phyloP scores from a whole-genome alignment of 106 monocot genomes.

The Dendrobium officinale region DNA sequence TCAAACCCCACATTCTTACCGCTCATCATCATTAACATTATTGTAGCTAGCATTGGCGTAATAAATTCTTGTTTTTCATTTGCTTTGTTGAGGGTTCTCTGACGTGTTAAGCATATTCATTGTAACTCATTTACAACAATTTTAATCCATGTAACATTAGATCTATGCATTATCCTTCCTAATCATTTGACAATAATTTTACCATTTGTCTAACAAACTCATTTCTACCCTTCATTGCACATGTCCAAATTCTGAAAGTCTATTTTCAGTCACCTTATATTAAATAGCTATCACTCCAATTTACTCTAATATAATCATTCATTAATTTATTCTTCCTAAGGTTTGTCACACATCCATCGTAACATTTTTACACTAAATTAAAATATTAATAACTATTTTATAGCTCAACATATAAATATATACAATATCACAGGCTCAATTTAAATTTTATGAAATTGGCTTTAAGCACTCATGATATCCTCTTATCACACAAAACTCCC shows the following conservation, averaged over 20 bases:
- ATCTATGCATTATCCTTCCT: background rate
- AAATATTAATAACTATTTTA: background rate
- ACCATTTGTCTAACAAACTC: too few relatives aligned
- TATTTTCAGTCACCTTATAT: background rate
- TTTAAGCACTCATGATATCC: background rate
- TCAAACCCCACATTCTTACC: too few relatives aligned
- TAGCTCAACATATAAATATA: background rate
- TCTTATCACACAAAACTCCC: background rate
- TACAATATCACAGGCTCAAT: background rate
- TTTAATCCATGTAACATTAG: too few relatives aligned
- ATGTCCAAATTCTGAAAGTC: background rate
- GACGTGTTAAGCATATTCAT: too few relatives aligned
- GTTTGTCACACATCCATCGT: background rate
- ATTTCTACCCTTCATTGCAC: too few relatives aligned
- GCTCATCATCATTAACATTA: too few relatives aligned
- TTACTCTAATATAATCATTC: background rate
- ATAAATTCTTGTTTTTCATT: too few relatives aligned
- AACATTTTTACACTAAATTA: background rate
- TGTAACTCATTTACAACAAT: too few relatives aligned
- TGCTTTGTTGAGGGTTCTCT: too few relatives aligned
- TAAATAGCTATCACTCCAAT: background rate
- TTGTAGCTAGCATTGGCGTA: too few relatives aligned
- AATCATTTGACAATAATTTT: background rate
- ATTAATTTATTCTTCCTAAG: background rate
- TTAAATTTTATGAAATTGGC: background rate